These are phyloP conservation scores for Trichoderma hamatum DNA, from an alignment of 2,329 filamentous ascomycete genomes.

Conservation along the genomic window DNA sequence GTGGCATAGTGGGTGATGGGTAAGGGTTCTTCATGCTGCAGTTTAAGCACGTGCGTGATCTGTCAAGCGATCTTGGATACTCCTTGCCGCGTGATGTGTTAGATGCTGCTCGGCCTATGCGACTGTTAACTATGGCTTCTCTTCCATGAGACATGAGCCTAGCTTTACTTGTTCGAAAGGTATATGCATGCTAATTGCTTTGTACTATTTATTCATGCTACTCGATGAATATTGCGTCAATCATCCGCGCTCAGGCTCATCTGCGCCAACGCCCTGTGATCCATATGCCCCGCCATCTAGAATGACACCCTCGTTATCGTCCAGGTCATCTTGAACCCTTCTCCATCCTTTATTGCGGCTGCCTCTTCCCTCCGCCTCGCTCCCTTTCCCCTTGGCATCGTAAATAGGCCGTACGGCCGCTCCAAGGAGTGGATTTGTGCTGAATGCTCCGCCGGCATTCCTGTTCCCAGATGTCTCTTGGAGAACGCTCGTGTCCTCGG, in stretches of 20 bases:
- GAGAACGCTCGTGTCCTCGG: slow-evolving; percentile 37
- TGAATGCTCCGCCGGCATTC: slow-evolving; percentile 61
- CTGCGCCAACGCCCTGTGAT: slow-evolving; percentile 23
- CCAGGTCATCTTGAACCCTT: slow-evolving; percentile 62
- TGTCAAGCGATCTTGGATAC: background rate
- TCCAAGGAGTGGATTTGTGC: slow-evolving; percentile 68
- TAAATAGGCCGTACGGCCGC: slow-evolving; percentile 67
- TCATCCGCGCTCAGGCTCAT: slow-evolving; percentile 47
- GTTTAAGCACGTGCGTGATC: background rate
- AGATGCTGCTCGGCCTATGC: too few relatives aligned
- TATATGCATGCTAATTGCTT: background rate
- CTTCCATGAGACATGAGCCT: too few relatives aligned
- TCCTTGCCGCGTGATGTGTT: background rate
- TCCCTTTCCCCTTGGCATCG: slow-evolving; percentile 56
- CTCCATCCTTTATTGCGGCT: slow-evolving; percentile 55
- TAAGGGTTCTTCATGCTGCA: background rate
- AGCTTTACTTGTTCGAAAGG: too few relatives aligned
- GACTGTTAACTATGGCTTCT: too few relatives aligned
- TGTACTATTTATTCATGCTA: background rate
- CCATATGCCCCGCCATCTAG: slow-evolving; percentile 60
- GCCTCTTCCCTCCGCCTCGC: slow-evolving; percentile 45
- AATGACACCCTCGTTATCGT: slow-evolving; percentile 62
- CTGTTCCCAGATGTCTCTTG: slow-evolving; percentile 44
- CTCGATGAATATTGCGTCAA: background rate
- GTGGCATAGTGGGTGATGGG: background rate